A percentile compares a stretch with the other conserved stretches of the same genome.
These are phyloP conservation scores for Stagonosporopsis chrysanthemi DNA, from an alignment of 2,329 filamentous ascomycete genomes.

Conservation along the genomic window DNA sequence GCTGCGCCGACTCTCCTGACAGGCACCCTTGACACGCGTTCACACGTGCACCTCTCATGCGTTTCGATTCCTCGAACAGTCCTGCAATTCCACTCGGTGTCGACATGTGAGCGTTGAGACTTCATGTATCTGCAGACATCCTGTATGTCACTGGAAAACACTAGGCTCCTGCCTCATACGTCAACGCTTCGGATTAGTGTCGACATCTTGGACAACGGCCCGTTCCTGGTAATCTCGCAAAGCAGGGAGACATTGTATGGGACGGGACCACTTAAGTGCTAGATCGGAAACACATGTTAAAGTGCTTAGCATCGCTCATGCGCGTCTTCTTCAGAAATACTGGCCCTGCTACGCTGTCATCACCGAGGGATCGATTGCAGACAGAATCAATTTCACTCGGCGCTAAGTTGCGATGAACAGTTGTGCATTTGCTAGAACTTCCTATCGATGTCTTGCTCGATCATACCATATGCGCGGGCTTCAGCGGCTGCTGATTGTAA, in stretches of 20 bases:
- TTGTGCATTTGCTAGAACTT: background rate
- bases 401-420: background rate
- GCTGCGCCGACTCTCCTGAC: constrained; percentile 29
- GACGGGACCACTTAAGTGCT: background rate
- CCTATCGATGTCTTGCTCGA: background rate
- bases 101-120: background rate
- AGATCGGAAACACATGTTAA: background rate
- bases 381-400: background rate
- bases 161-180: constrained; percentile 3
- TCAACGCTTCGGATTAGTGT: background rate
- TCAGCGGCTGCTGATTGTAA: constrained; percentile 34
- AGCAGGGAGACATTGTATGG: background rate
- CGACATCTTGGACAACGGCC: constrained; percentile 7
- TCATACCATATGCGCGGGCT: constrained; percentile 41
- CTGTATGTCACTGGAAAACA: background rate
- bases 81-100: background rate
- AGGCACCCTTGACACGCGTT: constrained; percentile 23
- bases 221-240: background rate
- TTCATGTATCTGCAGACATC: constrained; percentile 14
- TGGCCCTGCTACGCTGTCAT: background rate
- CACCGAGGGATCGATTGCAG: background rate
- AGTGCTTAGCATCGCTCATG: background rate
- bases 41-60: constrained; percentile 26
- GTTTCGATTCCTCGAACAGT: constrained; percentile 21
- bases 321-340: background rate